Conservation (phyloP, 768 basidiomycete species). For the Dentipellis sp. region DNA sequence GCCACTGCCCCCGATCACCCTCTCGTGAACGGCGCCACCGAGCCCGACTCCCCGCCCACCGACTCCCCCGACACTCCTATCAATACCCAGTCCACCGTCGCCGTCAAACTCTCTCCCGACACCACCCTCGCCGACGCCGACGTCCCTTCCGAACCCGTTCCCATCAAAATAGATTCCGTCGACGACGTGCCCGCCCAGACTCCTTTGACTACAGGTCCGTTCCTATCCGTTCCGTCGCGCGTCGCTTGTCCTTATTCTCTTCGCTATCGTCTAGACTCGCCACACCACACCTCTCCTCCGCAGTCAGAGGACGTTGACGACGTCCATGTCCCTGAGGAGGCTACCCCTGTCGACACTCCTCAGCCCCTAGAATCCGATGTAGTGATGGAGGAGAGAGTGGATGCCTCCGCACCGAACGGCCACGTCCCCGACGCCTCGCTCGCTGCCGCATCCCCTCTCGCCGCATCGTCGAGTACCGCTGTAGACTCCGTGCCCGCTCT, state of each 20-base stretch:
- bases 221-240: constrained; percentile 12
- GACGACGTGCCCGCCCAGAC: constrained; percentile 36
- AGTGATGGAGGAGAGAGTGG: constrained; percentile 8
- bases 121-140: constrained; percentile 57
- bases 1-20: constrained; percentile 24
- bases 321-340: constrained; percentile 47
- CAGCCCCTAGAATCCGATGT: constrained; percentile 1
- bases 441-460: constrained; percentile 17
- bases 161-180: constrained; percentile 34
- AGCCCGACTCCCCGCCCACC: constrained; percentile 19
- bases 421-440: constrained; percentile 18
- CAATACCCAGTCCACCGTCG: constrained; percentile 35
- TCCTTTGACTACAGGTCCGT: constrained; percentile 44
- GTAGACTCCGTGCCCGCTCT: constrained; percentile 20
- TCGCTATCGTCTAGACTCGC: constrained; percentile 15
- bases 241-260: neutral
- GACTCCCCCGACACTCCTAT: constrained; percentile 58
- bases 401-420: constrained; percentile 10
- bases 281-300: constrained; percentile 23
- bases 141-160: constrained; percentile 51
- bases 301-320: constrained; percentile 41
- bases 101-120: constrained; percentile 58
- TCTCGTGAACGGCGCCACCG: constrained; percentile 2
- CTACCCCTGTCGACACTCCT: neutral
- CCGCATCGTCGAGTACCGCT: constrained; percentile 24